phyloP scores from a whole-genome alignment of 2,329 filamentous ascomycete species.

The Diaporthe velutina region DNA sequence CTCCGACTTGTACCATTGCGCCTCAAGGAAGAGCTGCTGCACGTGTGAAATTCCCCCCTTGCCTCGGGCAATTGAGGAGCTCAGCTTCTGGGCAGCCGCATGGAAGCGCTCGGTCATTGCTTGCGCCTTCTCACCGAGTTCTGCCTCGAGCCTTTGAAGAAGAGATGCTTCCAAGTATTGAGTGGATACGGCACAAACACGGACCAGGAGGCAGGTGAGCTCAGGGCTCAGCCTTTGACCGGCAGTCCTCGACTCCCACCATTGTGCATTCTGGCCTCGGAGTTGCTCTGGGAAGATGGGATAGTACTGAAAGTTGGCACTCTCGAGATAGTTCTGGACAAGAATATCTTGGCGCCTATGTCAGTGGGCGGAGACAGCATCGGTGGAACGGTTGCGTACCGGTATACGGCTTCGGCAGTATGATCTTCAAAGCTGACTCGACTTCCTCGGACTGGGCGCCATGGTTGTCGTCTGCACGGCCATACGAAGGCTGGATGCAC shows the following conservation, averaged over 20 bases:
- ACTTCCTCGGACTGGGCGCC: slow-evolving; percentile 47
- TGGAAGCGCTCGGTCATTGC: slow-evolving; percentile 56
- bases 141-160: slow-evolving; percentile 57
- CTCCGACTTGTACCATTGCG: slow-evolving; percentile 61
- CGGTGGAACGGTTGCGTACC: slow-evolving; percentile 42
- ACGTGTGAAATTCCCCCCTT: slow-evolving; percentile 59
- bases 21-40: slow-evolving; percentile 62
- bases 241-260: slow-evolving; percentile 56
- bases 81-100: slow-evolving; percentile 56
- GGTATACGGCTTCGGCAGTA: slow-evolving; percentile 54
- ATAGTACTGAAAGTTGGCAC: slow-evolving; percentile 60
- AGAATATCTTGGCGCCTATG: slow-evolving; percentile 52
- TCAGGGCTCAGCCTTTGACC: slow-evolving; percentile 53
- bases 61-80: slow-evolving; percentile 56
- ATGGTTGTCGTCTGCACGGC: slow-evolving; percentile 37
- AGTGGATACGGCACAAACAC: slow-evolving; percentile 59
- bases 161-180: slow-evolving; percentile 55
- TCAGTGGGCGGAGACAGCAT: neutral
- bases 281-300: slow-evolving; percentile 60
- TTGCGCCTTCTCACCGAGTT: slow-evolving; percentile 55
- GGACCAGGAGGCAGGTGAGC: slow-evolving; percentile 60
- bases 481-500: slow-evolving; percentile 17
- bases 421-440: slow-evolving; percentile 46
- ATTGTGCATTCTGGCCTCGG: slow-evolving; percentile 57
- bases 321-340: slow-evolving; percentile 59